phyloP scores from a whole-genome alignment of 78 protist species.

The Protostelium mycophagum region DNA sequence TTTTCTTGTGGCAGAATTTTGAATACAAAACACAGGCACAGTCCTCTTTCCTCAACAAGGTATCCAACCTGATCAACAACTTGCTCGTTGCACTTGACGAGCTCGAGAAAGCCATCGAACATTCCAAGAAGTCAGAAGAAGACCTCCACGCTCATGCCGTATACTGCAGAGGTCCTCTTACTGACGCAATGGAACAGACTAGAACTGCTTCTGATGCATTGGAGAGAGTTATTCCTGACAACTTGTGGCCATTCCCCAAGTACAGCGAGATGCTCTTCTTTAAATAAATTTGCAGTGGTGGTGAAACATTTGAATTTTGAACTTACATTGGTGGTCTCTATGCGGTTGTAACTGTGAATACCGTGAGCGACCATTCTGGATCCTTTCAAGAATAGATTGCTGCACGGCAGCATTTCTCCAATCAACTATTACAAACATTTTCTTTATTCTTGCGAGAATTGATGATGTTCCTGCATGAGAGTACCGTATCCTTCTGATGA shows the following conservation, averaged over 20 bases:
- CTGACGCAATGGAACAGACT: slow-evolving; percentile 53
- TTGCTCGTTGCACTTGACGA: slow-evolving; percentile 6
- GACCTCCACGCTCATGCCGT: slow-evolving; percentile 10
- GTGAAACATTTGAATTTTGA: too few species aligned
- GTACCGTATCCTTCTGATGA: too few species aligned
- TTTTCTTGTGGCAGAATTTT: too few species aligned
- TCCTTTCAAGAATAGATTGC: too few species aligned
- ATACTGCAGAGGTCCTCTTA: slow-evolving; percentile 5
- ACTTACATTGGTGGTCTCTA: too few species aligned
- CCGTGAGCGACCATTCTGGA: too few species aligned
- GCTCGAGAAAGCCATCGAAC: slow-evolving; percentile 15
- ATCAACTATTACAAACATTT: too few species aligned
- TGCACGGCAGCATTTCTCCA: too few species aligned
- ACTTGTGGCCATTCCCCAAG: slow-evolving; percentile 69
- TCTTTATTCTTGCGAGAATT: too few species aligned
- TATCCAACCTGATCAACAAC: not conserved
- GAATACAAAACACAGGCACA: not conserved
- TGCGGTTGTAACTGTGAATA: too few species aligned
- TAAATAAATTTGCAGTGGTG: slow-evolving; percentile 50
- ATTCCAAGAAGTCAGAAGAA: not conserved
- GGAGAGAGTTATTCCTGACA: slow-evolving; percentile 59
- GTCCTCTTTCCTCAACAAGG: not conserved
- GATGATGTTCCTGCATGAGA: too few species aligned
- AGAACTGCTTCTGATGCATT: slow-evolving; percentile 56
- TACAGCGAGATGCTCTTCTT: slow-evolving; percentile 61